Conservation (phyloP, 768 basidiomycete species). For the Leccinum imitatum region DNA sequence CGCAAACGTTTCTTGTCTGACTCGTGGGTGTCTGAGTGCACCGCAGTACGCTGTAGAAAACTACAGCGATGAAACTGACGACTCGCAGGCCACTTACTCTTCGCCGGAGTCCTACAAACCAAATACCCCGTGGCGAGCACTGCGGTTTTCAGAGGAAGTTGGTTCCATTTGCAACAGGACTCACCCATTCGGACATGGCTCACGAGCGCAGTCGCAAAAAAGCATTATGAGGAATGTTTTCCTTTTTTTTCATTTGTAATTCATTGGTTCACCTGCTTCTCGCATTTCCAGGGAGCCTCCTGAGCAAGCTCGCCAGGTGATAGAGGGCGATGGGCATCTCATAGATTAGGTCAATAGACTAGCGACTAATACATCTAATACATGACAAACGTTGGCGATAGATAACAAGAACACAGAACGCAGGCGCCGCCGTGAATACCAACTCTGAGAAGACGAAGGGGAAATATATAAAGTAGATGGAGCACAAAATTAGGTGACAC, state of each 20-base stretch:
- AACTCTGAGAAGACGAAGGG: background rate
- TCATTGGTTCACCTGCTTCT: background rate
- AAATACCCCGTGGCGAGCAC: too few relatives aligned
- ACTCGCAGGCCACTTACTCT: too few relatives aligned
- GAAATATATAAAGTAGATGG: background rate
- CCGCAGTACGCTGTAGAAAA: too few relatives aligned
- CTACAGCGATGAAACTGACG: too few relatives aligned
- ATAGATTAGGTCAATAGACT: background rate
- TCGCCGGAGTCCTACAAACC: too few relatives aligned
- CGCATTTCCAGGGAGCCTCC: background rate
- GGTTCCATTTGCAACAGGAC: too few relatives aligned
- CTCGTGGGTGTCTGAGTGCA: too few relatives aligned
- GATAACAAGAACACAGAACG: background rate
- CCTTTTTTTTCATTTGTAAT: background rate
- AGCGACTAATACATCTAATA: background rate
- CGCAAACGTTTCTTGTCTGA: too few relatives aligned
- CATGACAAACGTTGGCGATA: background rate
- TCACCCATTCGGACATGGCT: too few relatives aligned
- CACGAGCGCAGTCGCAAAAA: background rate
- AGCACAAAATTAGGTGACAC: background rate
- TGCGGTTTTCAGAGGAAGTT: too few relatives aligned
- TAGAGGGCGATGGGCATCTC: background rate
- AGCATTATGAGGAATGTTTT: background rate
- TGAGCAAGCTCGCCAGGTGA: background rate
- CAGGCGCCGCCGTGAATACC: background rate